A percentile compares a stretch with the other conserved stretches of the same genome.
phyloP scores from a whole-genome alignment of 2,329 filamentous ascomycete genomes.

The Chaetomiaceae sp. region DNA sequence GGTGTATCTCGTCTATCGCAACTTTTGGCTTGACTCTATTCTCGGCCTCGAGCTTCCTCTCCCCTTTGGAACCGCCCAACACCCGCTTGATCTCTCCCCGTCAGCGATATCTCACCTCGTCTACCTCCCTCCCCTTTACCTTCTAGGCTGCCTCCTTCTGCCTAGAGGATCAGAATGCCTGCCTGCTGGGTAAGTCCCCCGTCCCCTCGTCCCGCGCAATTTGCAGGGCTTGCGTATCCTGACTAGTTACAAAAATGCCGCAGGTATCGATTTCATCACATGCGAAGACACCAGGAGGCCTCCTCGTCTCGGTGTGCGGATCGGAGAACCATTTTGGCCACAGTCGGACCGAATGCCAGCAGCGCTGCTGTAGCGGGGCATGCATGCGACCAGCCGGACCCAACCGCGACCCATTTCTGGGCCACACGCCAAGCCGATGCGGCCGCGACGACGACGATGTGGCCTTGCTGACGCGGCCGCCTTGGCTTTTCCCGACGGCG shows the following conservation, averaged over 20 bases:
- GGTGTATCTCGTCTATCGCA: constrained; percentile 1
- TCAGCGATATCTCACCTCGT: not conserved
- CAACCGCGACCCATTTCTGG: constrained; percentile 10
- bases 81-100: not conserved
- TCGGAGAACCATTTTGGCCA: constrained; percentile 8
- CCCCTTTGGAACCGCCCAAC: not conserved
- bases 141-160: constrained; percentile 4
- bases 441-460: constrained; percentile 8
- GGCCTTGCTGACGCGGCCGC: constrained; percentile 6
- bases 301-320: constrained; percentile 4
- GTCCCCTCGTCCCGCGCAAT: constrained; percentile 5
- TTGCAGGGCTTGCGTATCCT: constrained; percentile 5
- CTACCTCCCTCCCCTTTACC: not conserved
- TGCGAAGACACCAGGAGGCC: constrained; percentile 8
- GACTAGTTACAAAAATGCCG: constrained; percentile 12
- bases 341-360: constrained; percentile 16
- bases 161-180: constrained; percentile 4
- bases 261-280: constrained; percentile 5
- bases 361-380: constrained; percentile 3
- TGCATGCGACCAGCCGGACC: constrained; percentile 5
- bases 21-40: not conserved
- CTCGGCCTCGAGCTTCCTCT: not conserved
- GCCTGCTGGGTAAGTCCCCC: constrained; percentile 5
- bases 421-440: constrained; percentile 6
- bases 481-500: constrained; percentile 8